phyloP scores from a whole-genome alignment of 2,329 filamentous ascomycete genomes.

The Thelonectria discophora region DNA sequence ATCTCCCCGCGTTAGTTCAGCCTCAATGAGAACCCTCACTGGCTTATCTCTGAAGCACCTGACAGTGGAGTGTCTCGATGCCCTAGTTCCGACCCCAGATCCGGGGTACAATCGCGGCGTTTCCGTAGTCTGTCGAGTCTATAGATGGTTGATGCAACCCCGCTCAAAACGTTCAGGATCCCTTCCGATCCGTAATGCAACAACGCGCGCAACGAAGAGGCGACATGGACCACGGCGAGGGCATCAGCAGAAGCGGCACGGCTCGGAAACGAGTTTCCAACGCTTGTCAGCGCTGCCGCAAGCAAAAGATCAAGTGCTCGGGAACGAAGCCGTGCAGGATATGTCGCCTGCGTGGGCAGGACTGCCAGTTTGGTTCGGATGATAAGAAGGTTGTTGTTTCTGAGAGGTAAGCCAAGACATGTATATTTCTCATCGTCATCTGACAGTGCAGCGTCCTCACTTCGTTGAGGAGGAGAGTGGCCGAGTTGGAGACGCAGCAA shows the following conservation, averaged over 20 bases:
- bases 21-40: no score
- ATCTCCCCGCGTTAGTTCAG: no score
- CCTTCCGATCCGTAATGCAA: no score
- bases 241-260: background rate
- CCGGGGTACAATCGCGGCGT: no score
- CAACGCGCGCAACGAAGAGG: background rate
- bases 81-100: no score
- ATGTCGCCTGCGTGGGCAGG: slow-evolving; percentile 7
- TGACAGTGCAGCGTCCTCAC: background rate
- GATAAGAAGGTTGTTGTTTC: slow-evolving; percentile 16
- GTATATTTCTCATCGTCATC: background rate
- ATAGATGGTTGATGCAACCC: no score
- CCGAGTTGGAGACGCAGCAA: background rate
- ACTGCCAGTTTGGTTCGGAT: slow-evolving; percentile 17
- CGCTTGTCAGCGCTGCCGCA: slow-evolving; percentile 23
- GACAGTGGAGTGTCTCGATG: no score
- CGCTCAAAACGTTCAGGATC: no score
- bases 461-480: background rate
- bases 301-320: slow-evolving; percentile 24
- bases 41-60: no score
- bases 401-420: slow-evolving; percentile 8
- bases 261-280: slow-evolving; percentile 17
- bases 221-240: background rate
- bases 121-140: no score
- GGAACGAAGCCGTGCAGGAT: slow-evolving; percentile 16